A percentile compares a stretch with the other conserved stretches of the same genome.
phyloP scores from a whole-genome alignment of 257 asterid genomes.

The Coffea canephora region DNA sequence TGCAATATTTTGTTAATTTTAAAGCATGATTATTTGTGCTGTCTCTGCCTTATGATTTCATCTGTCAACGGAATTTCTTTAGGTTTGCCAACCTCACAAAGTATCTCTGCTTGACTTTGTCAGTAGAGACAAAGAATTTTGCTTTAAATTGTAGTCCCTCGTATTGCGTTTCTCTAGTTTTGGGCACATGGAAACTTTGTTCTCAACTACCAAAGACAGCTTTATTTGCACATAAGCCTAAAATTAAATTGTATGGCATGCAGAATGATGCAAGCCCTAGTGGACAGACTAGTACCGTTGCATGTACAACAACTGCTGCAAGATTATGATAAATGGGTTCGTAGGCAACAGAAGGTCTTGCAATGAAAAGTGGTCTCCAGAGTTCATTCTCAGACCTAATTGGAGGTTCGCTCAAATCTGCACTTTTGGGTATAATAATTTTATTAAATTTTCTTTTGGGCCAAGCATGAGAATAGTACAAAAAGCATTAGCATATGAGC shows the following conservation, averaged over 20 bases:
- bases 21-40: not conserved
- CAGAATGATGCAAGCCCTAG: conserved; percentile 80
- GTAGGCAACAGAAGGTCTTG: conserved; percentile 23
- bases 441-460: not conserved
- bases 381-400: not conserved
- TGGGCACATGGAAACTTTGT: not conserved
- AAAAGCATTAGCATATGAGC: too few species aligned
- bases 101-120: not conserved
- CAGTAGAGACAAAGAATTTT: not conserved
- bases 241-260: conserved; percentile 16
- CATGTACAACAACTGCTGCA: conserved; percentile 62
- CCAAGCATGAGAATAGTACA: not conserved
- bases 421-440: not conserved
- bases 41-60: not conserved
- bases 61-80: not conserved
- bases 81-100: not conserved
- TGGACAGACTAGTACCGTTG: conserved; percentile 72
- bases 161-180: not conserved
- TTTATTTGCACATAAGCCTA: conserved; percentile 1
- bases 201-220: conserved; percentile 4
- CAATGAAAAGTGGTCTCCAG: not conserved
- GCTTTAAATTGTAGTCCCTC: not conserved
- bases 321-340: conserved; percentile 65
- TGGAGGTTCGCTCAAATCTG: not conserved
- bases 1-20: too few species aligned